Conservation (phyloP, 2,329 filamentous ascomycete genomes). For the Lecanosticta acicola region DNA sequence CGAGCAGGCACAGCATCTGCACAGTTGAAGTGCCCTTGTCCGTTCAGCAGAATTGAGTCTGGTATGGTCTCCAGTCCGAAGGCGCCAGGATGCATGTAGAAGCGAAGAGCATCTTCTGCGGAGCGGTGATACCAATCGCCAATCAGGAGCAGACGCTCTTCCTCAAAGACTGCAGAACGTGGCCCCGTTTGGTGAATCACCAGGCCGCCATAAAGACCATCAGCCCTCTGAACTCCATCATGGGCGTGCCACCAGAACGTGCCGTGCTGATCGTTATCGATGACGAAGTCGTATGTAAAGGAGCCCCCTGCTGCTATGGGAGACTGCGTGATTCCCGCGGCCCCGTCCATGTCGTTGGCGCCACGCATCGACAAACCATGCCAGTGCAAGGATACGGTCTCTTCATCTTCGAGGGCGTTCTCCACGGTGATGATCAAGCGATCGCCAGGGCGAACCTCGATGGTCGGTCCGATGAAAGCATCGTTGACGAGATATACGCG, state of each 20-base stretch:
- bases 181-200: constrained; percentile 40
- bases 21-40: constrained; percentile 42
- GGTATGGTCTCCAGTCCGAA: constrained; percentile 46
- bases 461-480: constrained; percentile 47
- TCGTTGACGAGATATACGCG: constrained; percentile 48
- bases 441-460: constrained; percentile 47
- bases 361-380: constrained; percentile 36
- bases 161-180: constrained; percentile 23
- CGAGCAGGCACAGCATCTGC: constrained; percentile 41
- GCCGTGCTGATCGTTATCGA: constrained; percentile 34
- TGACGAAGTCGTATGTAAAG: constrained; percentile 36
- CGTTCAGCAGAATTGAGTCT: constrained; percentile 46
- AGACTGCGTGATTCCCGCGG: constrained; percentile 23
- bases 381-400: constrained; percentile 42
- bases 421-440: constrained; percentile 39
- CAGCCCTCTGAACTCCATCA: constrained; percentile 38
- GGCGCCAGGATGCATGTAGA: constrained; percentile 41
- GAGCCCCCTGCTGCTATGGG: constrained; percentile 19
- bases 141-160: constrained; percentile 43
- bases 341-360: constrained; percentile 25
- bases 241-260: constrained; percentile 50
- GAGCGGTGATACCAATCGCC: constrained; percentile 48
- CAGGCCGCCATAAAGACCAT: constrained; percentile 46
- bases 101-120: constrained; percentile 38
- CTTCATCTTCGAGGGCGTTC: constrained; percentile 37